These are phyloP conservation scores for Bacidia rubella DNA, from an alignment of 495 filamentous ascomycete species.

Conservation along the genomic window DNA sequence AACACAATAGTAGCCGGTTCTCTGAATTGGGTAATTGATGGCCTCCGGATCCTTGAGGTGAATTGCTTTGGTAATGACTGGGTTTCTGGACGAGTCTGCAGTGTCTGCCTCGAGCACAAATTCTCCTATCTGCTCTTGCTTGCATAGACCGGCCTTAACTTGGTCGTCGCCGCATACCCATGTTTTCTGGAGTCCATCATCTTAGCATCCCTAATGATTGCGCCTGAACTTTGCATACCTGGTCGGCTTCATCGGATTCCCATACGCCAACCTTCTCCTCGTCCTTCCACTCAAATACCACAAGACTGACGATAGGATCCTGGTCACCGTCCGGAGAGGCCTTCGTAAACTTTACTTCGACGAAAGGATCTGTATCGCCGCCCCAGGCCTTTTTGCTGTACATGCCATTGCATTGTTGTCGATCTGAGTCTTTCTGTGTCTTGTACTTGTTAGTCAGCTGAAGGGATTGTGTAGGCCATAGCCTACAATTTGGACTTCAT, in stretches of 20 bases:
- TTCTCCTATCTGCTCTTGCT: conserved; percentile 59
- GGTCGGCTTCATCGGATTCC: conserved; percentile 11
- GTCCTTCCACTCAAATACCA: conserved; percentile 92
- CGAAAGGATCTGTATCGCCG: conserved; percentile 76
- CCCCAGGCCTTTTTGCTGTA: conserved; percentile 86
- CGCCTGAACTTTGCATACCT: conserved; percentile 7
- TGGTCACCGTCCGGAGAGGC: conserved; percentile 36
- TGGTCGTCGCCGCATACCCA: conserved; percentile 62
- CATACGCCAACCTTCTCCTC: conserved; percentile 57
- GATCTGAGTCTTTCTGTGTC: conserved; percentile 62
- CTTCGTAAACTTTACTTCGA: conserved; percentile 67
- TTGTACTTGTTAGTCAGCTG: conserved; percentile 24
- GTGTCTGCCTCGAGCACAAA: conserved; percentile 71
- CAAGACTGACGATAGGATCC: conserved; percentile 67
- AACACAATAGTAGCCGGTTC: conserved; percentile 95
- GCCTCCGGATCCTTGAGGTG: conserved; percentile 63
- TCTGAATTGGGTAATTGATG: conserved; percentile 67
- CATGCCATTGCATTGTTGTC: conserved; percentile 93
- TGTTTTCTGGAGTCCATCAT: conserved; percentile 34
- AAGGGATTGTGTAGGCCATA: too few species aligned
- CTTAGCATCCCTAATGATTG: conserved; percentile 1
- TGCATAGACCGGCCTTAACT: conserved; percentile 57
- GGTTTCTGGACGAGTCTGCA: conserved; percentile 47
- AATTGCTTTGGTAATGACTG: conserved; percentile 65
- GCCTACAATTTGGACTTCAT: conserved; percentile 54